Conservation (phyloP, 1,139 yeast genomes). For the Yamadazyma mexicana region DNA sequence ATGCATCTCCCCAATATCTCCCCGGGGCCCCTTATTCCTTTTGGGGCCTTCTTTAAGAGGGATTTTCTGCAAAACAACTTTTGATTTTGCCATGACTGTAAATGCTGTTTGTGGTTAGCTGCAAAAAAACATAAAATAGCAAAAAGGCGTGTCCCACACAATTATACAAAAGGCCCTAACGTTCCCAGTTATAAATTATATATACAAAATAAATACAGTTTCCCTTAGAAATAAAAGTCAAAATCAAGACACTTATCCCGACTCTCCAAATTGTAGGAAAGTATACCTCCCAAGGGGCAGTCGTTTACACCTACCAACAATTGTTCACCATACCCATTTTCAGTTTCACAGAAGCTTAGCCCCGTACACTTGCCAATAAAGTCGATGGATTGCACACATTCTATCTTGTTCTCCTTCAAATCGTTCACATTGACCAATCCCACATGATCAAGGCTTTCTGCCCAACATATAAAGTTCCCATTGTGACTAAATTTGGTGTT, state of each 20-base stretch:
- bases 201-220: conserved; percentile 1
- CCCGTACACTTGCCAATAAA: conserved; percentile 64
- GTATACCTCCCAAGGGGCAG: conserved; percentile 57
- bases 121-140: not conserved
- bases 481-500: conserved; percentile 50
- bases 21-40: too few species aligned
- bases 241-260: conserved; percentile 37
- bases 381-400: conserved; percentile 48
- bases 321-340: conserved; percentile 47
- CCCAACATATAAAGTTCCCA: conserved; percentile 53
- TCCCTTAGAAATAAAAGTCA: conserved; percentile 29
- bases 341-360: conserved; percentile 47
- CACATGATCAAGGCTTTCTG: conserved; percentile 61
- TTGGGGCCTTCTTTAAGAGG: too few species aligned
- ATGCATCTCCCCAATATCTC: too few species aligned
- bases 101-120: too few species aligned
- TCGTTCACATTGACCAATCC: conserved; percentile 46
- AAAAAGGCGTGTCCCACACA: not conserved
- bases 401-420: conserved; percentile 18
- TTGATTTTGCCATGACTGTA: too few species aligned
- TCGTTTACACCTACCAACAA: conserved; percentile 57
- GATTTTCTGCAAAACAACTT: too few species aligned
- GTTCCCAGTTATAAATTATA: not conserved
- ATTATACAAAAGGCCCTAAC: not conserved
- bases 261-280: conserved; percentile 46